A percentile compares a stretch with the other conserved stretches of the same genome.
phyloP scores from a whole-genome alignment of 140 eudicot species.

The Cichorium intybus region DNA sequence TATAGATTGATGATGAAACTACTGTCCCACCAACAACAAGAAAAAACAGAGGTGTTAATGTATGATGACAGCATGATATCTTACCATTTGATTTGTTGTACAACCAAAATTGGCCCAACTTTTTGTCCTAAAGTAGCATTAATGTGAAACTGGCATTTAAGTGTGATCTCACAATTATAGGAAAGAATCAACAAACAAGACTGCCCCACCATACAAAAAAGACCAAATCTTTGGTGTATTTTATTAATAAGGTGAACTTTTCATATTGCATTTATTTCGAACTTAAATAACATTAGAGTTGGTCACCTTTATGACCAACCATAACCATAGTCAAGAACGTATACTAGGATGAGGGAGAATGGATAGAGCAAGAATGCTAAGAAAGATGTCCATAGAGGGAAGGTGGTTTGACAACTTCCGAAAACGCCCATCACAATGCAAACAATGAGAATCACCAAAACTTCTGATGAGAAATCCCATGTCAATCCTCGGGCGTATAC shows the following conservation, averaged over 20 bases:
- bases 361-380: slow-evolving; percentile 86
- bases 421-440: slow-evolving; percentile 83
- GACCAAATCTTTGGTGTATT: not conserved
- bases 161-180: slow-evolving; percentile 28
- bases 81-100: slow-evolving; percentile 43
- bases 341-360: slow-evolving; percentile 73
- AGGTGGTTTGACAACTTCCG: slow-evolving; percentile 78
- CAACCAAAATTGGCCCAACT: slow-evolving; percentile 29
- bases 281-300: not conserved
- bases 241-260: slow-evolving; percentile 9
- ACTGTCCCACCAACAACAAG: slow-evolving; percentile 34
- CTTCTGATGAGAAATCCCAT: slow-evolving; percentile 96
- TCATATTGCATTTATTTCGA: slow-evolving; percentile 16
- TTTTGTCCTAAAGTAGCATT: slow-evolving; percentile 29
- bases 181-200: slow-evolving; percentile 31
- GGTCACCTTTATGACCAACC: slow-evolving; percentile 68
- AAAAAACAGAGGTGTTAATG: slow-evolving; percentile 31
- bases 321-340: slow-evolving; percentile 77
- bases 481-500: slow-evolving; percentile 74
- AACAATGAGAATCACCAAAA: slow-evolving; percentile 74
- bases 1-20: slow-evolving; percentile 34
- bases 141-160: slow-evolving; percentile 31
- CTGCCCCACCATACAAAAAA: slow-evolving; percentile 13
- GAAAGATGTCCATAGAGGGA: slow-evolving; percentile 88
- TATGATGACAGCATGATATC: slow-evolving; percentile 40